phyloP scores from a whole-genome alignment of 2,329 filamentous ascomycete species.

The Aspergillus melleus region DNA sequence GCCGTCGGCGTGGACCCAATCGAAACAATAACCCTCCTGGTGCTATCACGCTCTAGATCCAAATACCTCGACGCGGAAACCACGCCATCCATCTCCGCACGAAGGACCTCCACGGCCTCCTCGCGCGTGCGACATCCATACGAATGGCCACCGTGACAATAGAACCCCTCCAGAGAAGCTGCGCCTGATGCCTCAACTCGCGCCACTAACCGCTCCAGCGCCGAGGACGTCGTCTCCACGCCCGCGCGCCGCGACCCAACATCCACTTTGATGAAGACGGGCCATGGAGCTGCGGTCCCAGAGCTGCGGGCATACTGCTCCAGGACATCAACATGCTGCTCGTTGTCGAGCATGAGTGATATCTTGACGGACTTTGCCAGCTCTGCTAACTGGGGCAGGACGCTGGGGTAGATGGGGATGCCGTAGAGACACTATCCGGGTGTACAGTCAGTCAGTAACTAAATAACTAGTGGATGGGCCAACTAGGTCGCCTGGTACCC shows the following conservation, averaged over 20 bases:
- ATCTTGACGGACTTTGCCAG: constrained; percentile 33
- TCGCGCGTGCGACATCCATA: constrained; percentile 25
- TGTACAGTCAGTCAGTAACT: no score
- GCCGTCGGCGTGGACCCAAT: constrained; percentile 29
- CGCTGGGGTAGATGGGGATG: constrained; percentile 40
- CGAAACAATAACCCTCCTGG: constrained; percentile 19
- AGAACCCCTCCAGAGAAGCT: constrained; percentile 21
- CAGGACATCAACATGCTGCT: constrained; percentile 23
- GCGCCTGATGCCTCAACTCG: constrained; percentile 16
- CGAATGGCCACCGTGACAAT: constrained; percentile 28
- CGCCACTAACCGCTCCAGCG: constrained; percentile 13
- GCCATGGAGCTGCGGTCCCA: constrained; percentile 12
- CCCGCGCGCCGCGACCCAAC: constrained; percentile 25
- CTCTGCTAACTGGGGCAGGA: constrained; percentile 30
- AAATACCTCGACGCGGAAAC: constrained; percentile 15
- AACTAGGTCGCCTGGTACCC: neutral
- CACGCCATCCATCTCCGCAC: constrained; percentile 20
- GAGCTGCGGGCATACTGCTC: constrained; percentile 12
- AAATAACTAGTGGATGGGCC: no score
- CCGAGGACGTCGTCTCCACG: constrained; percentile 14
- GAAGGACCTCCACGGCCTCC: constrained; percentile 20
- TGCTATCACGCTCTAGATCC: neutral
- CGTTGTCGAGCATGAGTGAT: constrained; percentile 37
- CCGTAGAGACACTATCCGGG: constrained; percentile 37
- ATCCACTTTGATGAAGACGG: constrained; percentile 29